These are phyloP conservation scores for Bruguiera hainesii DNA, from an alignment of 441 rosid genomes.

Conservation along the genomic window DNA sequence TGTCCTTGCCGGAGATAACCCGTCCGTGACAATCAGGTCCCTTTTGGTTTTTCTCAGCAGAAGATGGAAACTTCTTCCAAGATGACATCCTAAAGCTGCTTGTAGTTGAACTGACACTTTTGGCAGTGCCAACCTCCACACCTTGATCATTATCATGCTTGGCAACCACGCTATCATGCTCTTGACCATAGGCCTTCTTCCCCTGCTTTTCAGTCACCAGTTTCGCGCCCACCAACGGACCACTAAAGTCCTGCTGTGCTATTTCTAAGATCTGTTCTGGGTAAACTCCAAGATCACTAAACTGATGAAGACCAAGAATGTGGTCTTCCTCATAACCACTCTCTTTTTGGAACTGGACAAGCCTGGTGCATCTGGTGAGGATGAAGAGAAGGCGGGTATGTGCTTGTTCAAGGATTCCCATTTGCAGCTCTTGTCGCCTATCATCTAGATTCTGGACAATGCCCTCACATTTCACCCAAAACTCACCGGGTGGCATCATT, in stretches of 20 bases:
- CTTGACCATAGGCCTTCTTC: conserved; percentile 35
- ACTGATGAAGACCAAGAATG: conserved; percentile 76
- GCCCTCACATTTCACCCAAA: conserved; percentile 86
- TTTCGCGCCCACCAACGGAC: conserved; percentile 42
- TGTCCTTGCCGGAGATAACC: too few species aligned
- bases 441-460: conserved; percentile 91
- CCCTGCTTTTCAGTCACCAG: conserved; percentile 40
- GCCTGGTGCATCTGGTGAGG: conserved; percentile 93
- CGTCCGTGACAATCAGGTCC: conserved; percentile 12
- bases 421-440: conserved; percentile 88
- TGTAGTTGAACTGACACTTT: conserved; percentile 68
- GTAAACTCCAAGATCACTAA: conserved; percentile 95
- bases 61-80: conserved; percentile 93
- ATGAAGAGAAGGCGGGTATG: conserved; percentile 91
- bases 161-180: conserved; percentile 25
- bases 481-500: conserved; percentile 77
- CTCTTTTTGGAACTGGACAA: conserved; percentile 96
- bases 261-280: conserved; percentile 63
- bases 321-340: conserved; percentile 77
- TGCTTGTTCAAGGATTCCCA: conserved; percentile 91
- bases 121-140: conserved; percentile 62
- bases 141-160: conserved; percentile 43
- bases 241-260: conserved; percentile 48
- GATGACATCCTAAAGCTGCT: conserved; percentile 90
- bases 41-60: conserved; percentile 65